A percentile compares a stretch with the other conserved stretches of the same genome.
Conservation (phyloP, 192 early-diverging fungal genomes). For the Spizellomyces punctatus region DNA sequence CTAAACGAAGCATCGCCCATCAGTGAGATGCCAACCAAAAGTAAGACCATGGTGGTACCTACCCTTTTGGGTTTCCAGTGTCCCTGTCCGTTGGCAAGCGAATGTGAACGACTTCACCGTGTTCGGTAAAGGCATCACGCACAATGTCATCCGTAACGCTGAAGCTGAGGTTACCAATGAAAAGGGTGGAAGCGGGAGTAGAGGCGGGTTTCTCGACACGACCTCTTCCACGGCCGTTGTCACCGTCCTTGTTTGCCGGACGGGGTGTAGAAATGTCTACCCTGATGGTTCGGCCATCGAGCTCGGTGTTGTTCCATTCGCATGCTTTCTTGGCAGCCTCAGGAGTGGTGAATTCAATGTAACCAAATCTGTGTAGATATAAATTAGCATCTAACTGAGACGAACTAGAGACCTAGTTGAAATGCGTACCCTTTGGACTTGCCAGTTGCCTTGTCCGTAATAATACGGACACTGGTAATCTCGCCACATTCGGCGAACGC, state of each 20-base stretch:
- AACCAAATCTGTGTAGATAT: constrained; percentile 64
- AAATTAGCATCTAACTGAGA: not conserved
- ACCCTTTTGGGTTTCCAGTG: constrained; percentile 66
- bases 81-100: constrained; percentile 80
- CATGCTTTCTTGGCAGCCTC: constrained; percentile 72
- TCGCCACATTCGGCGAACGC: constrained; percentile 72
- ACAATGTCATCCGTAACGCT: constrained; percentile 68
- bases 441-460: constrained; percentile 71
- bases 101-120: constrained; percentile 62
- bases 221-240: constrained; percentile 19
- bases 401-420: no score
- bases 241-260: constrained; percentile 36
- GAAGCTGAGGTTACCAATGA: constrained; percentile 78
- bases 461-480: constrained; percentile 74
- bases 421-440: constrained; percentile 68
- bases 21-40: constrained; percentile 9
- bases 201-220: constrained; percentile 45
- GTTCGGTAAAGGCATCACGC: constrained; percentile 49
- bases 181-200: constrained; percentile 73
- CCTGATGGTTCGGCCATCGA: constrained; percentile 82
- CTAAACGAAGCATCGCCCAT: not conserved
- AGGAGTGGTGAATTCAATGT: constrained; percentile 78
- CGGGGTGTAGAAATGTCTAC: constrained; percentile 72
- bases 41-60: constrained; percentile 27
- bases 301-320: constrained; percentile 65